Conservation (phyloP, 768 basidiomycete genomes). For the Mycena floridula region DNA sequence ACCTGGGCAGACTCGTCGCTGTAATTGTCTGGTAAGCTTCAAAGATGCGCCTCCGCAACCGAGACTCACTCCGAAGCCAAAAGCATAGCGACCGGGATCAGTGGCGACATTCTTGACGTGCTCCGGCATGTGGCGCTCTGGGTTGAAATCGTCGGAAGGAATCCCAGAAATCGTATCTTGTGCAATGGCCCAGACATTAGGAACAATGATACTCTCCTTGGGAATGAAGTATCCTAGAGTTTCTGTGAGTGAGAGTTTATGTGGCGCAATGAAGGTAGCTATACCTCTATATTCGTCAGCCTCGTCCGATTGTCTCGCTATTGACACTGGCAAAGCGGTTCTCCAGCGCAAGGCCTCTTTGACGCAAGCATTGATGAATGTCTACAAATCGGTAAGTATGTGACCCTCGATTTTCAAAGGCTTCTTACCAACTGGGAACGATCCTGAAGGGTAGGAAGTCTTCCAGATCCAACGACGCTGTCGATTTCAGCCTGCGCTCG, state of each 20-base stretch:
- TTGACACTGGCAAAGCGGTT: background rate
- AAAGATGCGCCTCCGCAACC: too few species aligned
- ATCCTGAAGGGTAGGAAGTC: slow-evolving; percentile 15
- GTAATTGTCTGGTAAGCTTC: too few species aligned
- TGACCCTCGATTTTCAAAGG: slow-evolving; percentile 9
- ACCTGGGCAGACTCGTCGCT: background rate
- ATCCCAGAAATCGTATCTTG: background rate
- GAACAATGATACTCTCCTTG: background rate
- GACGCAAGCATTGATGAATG: background rate
- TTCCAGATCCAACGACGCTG: slow-evolving; percentile 9
- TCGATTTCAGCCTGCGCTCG: slow-evolving; percentile 18
- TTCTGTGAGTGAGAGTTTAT: background rate
- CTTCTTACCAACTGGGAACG: slow-evolving; percentile 2
- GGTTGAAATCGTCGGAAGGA: background rate
- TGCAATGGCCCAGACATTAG: background rate
- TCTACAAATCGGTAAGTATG: slow-evolving; percentile 9
- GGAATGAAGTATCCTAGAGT: slow-evolving; percentile 4
- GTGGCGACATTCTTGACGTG: background rate
- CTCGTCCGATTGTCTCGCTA: background rate
- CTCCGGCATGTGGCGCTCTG: background rate
- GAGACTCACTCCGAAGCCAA: background rate
- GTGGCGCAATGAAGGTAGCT: background rate
- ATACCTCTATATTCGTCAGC: background rate
- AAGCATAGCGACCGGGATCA: background rate
- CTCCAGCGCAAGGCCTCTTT: background rate